phyloP scores from a whole-genome alignment of 2,329 filamentous ascomycete species.

The Trichoderma polysporum region DNA sequence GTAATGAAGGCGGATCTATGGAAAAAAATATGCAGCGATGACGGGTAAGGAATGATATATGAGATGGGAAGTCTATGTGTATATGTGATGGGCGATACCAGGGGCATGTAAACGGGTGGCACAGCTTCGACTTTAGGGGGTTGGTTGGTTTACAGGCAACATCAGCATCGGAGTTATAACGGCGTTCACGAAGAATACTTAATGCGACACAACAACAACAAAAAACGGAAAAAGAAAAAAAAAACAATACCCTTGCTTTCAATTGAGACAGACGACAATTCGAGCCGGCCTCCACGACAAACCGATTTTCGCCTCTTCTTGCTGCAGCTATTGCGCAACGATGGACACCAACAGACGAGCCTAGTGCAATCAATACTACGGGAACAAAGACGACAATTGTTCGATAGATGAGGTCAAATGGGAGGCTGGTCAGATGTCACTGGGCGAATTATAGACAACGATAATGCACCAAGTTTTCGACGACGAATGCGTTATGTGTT shows the following conservation, averaged over 20 bases:
- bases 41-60: constrained; percentile 9
- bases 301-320: not conserved
- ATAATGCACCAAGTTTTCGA: constrained; percentile 5
- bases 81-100: constrained; percentile 25
- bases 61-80: constrained; percentile 16
- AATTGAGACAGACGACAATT: not conserved
- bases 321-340: not conserved
- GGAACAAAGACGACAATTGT: not conserved
- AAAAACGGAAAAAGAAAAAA: not conserved
- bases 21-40: not conserved
- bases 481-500: constrained; percentile 2
- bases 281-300: not conserved
- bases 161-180: constrained; percentile 36
- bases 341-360: not conserved
- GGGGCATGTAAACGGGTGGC: constrained; percentile 19
- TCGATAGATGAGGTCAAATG: not conserved
- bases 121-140: constrained; percentile 17
- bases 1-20: constrained; percentile 24
- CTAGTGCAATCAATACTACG: not conserved
- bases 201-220: constrained; percentile 3
- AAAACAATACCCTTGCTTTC: not conserved
- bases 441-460: constrained; percentile 13
- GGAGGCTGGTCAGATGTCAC: not conserved
- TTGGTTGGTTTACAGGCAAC: constrained; percentile 29
- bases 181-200: constrained; percentile 23